phyloP scores from a whole-genome alignment of 306 rosid species.

The Lathyrus oleraceus region DNA sequence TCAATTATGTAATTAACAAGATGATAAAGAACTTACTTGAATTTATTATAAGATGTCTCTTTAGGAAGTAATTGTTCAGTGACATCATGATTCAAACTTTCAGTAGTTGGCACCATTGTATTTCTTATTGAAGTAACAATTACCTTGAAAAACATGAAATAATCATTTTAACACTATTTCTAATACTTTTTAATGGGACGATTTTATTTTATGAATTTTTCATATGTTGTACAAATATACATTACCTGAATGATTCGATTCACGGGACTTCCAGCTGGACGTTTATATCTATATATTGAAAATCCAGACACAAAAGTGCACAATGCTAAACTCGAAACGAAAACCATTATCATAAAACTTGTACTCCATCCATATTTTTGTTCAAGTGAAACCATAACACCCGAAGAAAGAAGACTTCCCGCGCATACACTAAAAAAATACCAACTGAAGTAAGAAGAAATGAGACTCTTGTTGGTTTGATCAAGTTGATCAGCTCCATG shows the following conservation, averaged over 20 bases:
- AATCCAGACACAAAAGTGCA: slow-evolving; percentile 34
- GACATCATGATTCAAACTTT: background rate
- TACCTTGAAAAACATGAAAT: slow-evolving; percentile 28
- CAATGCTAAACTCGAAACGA: slow-evolving; percentile 29
- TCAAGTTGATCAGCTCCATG: slow-evolving; percentile 55
- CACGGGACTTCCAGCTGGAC: slow-evolving; percentile 42
- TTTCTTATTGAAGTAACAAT: slow-evolving; percentile 30
- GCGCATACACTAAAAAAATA: slow-evolving; percentile 38
- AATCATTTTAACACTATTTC: too few relatives aligned
- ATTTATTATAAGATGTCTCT: slow-evolving; percentile 12
- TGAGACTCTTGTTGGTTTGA: slow-evolving; percentile 30
- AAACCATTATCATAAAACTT: background rate
- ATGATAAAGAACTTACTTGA: slow-evolving; percentile 22
- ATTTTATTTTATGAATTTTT: too few relatives aligned
- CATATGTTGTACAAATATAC: too few relatives aligned
- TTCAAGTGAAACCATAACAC: slow-evolving; percentile 45
- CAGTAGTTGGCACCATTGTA: background rate
- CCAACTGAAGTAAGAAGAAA: slow-evolving; percentile 51
- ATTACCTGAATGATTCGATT: slow-evolving; percentile 38
- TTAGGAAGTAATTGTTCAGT: background rate
- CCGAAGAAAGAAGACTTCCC: slow-evolving; percentile 32
- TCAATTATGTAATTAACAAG: background rate
- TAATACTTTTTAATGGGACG: too few relatives aligned
- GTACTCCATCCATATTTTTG: slow-evolving; percentile 35
- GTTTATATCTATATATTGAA: slow-evolving; percentile 34